Base-by-base conservation (phyloP, 2,329 filamentous ascomycete species). In the Stachybotrys echinatus region DNA sequence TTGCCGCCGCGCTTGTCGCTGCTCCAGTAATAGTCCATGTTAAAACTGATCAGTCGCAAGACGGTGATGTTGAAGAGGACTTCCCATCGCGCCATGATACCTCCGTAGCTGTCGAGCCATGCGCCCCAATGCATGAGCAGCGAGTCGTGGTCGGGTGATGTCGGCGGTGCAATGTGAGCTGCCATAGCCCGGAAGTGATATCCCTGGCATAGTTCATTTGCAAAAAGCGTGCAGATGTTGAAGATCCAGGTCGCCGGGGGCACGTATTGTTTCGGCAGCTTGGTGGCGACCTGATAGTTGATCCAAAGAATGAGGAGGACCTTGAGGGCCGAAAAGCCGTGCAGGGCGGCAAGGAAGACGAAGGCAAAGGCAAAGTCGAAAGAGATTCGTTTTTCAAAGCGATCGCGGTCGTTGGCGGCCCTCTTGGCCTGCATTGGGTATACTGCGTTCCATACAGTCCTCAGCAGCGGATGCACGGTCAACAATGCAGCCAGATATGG, bases 51-150 rank as follows among this genome's bases (percentile, higher is more conserved):
- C 45, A 97, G 76, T 5, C 94, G 85, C 50, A 99, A 74, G 22
- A 97, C 86, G 3, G 92, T 96, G 54, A 99, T 83, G 63, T 99
- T 99, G 77, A 99, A 99, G 5, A 96, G 78, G n/a, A 99, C 85
- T 66, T 97, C 90, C 94, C 94, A 99, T 52, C 92, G 81, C 0
- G 86, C 77, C 64, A 95, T 84, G n/a, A 99, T 73, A 1, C 94
- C 94, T 7, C 89, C 84, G 56, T 87, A 86, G 48, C 78, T 76
- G 68, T 99, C 94, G 17, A 97, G 73, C 74, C 81, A 88, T 42
- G 75, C 73, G 7, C 84, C 91, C 75, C 86, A 86, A 19, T 75
- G 73, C 31, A 80, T 72, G 38, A 84, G 63, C 2, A 65, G 51
- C 7, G 74, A 70, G 18, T 73, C 70, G 10, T 74, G 65, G 2